Conservation (phyloP, 169 alveolate genomes). For the Plasmodium billcollinsi region DNA sequence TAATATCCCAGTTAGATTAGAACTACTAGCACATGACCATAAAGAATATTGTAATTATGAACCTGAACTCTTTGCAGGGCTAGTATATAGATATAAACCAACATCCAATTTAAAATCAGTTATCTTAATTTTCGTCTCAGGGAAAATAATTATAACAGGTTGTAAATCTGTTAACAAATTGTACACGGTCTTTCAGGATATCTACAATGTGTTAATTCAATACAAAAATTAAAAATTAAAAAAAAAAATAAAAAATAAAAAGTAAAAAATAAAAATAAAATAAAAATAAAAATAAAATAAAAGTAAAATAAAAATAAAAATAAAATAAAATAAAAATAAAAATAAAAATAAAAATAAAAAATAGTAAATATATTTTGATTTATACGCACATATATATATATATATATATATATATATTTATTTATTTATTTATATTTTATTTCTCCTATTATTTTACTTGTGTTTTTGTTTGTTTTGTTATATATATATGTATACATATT, state of each 20-base stretch:
- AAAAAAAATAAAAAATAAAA: background rate
- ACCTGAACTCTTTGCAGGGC: constrained; percentile 99
- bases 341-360: too few species aligned
- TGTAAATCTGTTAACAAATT: constrained; percentile 95
- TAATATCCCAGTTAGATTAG: constrained; percentile 97
- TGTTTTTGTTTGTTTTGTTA: too few species aligned
- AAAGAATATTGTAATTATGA: constrained; percentile 95
- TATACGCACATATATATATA: too few species aligned
- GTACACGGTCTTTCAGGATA: constrained; percentile 91
- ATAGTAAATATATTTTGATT: too few species aligned
- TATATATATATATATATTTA: too few species aligned
- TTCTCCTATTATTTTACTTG: too few species aligned
- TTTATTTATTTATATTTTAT: too few species aligned
- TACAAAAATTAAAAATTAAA: constrained; percentile 84
- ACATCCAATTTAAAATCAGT: constrained; percentile 93
- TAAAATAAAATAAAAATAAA: too few species aligned
- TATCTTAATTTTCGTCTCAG: constrained; percentile 97
- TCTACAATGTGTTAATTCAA: constrained; percentile 92
- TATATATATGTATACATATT: too few species aligned
- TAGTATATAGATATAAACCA: constrained; percentile 82
- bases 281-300: background rate
- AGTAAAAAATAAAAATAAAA: background rate
- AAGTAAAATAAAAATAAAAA: too few species aligned
- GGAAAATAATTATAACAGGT: constrained; percentile 99
- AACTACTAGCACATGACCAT: constrained; percentile 94